These are phyloP conservation scores for Epichloe coenophiala DNA, from an alignment of 2,329 filamentous ascomycete genomes.

Conservation along the genomic window DNA sequence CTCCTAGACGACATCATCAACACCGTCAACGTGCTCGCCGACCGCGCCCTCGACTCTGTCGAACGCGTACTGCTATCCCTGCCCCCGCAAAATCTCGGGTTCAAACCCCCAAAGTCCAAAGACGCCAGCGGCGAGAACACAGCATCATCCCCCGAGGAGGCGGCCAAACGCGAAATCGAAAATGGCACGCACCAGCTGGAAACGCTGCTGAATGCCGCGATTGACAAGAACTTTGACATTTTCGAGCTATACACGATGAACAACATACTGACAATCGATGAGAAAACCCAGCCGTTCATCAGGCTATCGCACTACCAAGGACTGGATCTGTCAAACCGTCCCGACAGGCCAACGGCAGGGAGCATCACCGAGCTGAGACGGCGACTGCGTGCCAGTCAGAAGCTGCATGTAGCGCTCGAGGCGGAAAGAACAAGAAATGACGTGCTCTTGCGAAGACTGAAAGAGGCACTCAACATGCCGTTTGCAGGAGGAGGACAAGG, in stretches of 20 bases:
- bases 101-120: conserved; percentile 32
- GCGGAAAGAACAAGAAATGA: conserved; percentile 62
- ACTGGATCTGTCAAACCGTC: conserved; percentile 29
- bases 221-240: conserved; percentile 75
- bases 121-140: conserved; percentile 3
- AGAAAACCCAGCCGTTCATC: conserved; percentile 65
- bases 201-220: conserved; percentile 65
- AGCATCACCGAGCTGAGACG: conserved; percentile 58
- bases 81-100: conserved; percentile 68
- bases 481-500: conserved; percentile 8
- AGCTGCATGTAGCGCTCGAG: conserved; percentile 55
- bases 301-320: conserved; percentile 74
- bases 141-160: conserved; percentile 24
- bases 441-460: conserved; percentile 51
- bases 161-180: conserved; percentile 57
- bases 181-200: conserved; percentile 77
- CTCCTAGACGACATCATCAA: conserved; percentile 98
- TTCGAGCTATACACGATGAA: conserved; percentile 83
- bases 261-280: conserved; percentile 61
- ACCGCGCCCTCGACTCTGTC: conserved; percentile 76
- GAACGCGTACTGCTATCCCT: conserved; percentile 68
- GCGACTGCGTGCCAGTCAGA: conserved; percentile 65
- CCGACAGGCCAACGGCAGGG: conserved; percentile 43
- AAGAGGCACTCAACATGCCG: conserved; percentile 25
- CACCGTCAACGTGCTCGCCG: conserved; percentile 84